phyloP scores from a whole-genome alignment of 768 basidiomycete species.

The Lactifluus pinguis region DNA sequence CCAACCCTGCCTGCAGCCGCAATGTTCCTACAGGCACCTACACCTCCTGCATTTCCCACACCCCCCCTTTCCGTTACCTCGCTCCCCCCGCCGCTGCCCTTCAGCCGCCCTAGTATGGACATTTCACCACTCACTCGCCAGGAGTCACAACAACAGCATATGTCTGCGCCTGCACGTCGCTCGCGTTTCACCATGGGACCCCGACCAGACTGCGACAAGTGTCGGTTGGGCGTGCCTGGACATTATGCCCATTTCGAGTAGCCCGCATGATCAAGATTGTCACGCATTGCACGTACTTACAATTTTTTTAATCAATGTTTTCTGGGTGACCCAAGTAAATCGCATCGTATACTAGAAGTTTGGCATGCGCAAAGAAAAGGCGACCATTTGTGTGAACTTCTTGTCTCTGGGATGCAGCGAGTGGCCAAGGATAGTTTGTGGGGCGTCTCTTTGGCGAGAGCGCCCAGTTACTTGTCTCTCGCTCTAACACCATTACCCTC shows the following conservation, averaged over 20 bases:
- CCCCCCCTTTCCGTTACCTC: neutral
- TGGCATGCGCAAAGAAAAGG: no score
- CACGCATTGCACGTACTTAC: neutral
- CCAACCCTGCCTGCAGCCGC: neutral
- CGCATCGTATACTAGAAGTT: neutral
- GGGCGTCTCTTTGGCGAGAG: no score
- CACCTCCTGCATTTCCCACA: neutral
- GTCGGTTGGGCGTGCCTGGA: slow-evolving; percentile 54
- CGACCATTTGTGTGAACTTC: no score
- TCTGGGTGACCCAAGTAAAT: neutral
- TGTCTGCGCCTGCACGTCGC: slow-evolving; percentile 25
- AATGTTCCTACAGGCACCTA: neutral
- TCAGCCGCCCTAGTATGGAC: slow-evolving; percentile 20
- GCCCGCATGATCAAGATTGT: neutral
- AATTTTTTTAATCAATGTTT: neutral
- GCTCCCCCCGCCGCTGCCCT: neutral
- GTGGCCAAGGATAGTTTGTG: no score
- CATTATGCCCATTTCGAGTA: slow-evolving; percentile 64
- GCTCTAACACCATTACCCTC: no score
- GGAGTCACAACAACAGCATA: slow-evolving; percentile 15
- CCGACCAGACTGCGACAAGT: slow-evolving; percentile 58
- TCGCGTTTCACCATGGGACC: slow-evolving; percentile 65
- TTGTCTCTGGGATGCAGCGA: no score
- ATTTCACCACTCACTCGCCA: neutral
- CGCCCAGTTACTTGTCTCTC: no score